These are phyloP conservation scores for Thelonectria blattea DNA, from an alignment of 2,329 filamentous ascomycete genomes.

Conservation along the genomic window DNA sequence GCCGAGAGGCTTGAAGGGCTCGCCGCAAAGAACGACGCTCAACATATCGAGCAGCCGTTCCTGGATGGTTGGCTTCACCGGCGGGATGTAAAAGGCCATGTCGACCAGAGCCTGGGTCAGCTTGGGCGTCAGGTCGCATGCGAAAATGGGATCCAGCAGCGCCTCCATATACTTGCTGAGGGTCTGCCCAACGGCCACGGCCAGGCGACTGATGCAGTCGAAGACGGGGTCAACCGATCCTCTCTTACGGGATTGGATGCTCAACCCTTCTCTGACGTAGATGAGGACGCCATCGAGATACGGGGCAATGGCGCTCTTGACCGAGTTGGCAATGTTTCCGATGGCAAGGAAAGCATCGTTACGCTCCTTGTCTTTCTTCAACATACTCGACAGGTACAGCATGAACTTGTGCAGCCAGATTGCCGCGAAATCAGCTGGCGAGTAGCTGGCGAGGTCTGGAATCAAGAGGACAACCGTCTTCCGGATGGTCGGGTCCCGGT, in stretches of 20 bases:
- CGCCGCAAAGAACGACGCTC: conserved; percentile 89
- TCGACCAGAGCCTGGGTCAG: conserved; percentile 95
- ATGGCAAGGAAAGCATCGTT: conserved; percentile 96
- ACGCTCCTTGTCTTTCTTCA: conserved; percentile 93
- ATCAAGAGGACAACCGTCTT: conserved; percentile 91
- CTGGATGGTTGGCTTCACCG: conserved; percentile 90
- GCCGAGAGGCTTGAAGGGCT: conserved; percentile 89
- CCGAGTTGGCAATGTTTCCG: conserved; percentile 93
- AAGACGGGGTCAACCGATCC: conserved; percentile 82
- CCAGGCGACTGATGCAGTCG: conserved; percentile 95
- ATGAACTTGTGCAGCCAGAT: conserved; percentile 94
- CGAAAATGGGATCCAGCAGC: conserved; percentile 93
- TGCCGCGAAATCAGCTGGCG: conserved; percentile 86
- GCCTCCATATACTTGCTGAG: conserved; percentile 99
- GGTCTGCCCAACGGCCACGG: conserved; percentile 93
- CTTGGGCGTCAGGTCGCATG: conserved; percentile 91
- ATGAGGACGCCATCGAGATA: conserved; percentile 95
- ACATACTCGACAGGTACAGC: conserved; percentile 90
- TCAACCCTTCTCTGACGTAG: conserved; percentile 90
- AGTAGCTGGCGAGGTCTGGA: conserved; percentile 90
- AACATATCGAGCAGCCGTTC: conserved; percentile 93
- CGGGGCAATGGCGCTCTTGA: conserved; percentile 91
- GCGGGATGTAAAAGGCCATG: conserved; percentile 98
- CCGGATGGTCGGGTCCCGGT: conserved; percentile 85
- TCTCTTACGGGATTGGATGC: conserved; percentile 73